Percentiles rank a stretch among this genome's conserved stretches.
These are phyloP conservation scores for Waltiozyma sp. DNA, from an alignment of 1,139 yeast genomes.

Conservation along the genomic window DNA sequence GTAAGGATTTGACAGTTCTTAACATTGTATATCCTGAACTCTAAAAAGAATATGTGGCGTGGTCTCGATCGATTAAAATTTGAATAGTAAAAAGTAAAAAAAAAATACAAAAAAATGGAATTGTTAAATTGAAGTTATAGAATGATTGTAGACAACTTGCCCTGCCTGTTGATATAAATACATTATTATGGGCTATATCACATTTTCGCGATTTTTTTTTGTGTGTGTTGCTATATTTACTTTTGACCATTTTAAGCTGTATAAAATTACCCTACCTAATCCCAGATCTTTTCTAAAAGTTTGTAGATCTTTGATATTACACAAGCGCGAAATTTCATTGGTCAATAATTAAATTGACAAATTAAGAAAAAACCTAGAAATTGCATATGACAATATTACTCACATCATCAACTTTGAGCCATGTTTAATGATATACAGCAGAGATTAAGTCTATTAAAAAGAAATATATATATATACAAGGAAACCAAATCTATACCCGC, in stretches of 20 bases:
- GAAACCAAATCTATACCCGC: not conserved
- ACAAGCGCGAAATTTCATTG: not conserved
- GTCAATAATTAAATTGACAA: not conserved
- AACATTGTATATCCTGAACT: conserved; percentile 9
- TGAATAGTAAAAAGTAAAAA: not conserved
- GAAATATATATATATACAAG: not conserved
- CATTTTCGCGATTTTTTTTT: not conserved
- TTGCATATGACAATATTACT: not conserved
- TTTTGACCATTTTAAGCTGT: not conserved
- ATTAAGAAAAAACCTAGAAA: too few relatives aligned
- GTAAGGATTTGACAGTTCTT: conserved; percentile 27
- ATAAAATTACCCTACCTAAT: not conserved
- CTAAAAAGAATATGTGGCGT: too few relatives aligned
- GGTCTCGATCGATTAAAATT: too few relatives aligned
- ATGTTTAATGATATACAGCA: too few relatives aligned
- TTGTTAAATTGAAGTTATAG: too few relatives aligned
- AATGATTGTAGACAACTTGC: too few relatives aligned
- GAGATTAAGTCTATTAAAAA: not conserved
- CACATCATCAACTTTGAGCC: too few relatives aligned
- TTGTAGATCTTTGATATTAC: too few relatives aligned
- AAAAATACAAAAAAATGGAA: too few relatives aligned
- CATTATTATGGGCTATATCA: too few relatives aligned
- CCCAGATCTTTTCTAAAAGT: too few relatives aligned
- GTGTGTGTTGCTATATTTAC: not conserved
- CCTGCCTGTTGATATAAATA: too few relatives aligned